A percentile compares a stretch with the other conserved stretches of the same genome.
Evolutionary conservation across 352 stramenopile species (phyloP).

Genomic region (Blastocystis sp.): DNA sequence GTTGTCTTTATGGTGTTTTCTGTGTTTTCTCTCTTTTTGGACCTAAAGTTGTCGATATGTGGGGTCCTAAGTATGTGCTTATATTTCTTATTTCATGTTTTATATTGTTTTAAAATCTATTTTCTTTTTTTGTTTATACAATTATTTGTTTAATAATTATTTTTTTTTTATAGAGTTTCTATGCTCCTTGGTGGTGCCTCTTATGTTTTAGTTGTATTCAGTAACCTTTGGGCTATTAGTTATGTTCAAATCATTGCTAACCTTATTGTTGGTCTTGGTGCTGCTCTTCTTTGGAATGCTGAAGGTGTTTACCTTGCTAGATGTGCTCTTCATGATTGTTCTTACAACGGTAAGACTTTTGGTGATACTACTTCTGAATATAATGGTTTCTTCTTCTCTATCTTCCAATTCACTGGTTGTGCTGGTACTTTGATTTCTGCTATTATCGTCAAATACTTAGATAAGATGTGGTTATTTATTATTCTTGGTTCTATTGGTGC

Average conservation of each 20-base stretch:
- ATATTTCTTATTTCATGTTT: slow-evolving; percentile 3
- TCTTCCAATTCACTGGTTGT: slow-evolving; percentile 40
- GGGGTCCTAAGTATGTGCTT: slow-evolving; percentile 21
- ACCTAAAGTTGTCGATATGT: slow-evolving; percentile 19
- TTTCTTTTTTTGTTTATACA: background rate
- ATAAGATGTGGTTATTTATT: slow-evolving; percentile 29
- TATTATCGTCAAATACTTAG: slow-evolving; percentile 13
- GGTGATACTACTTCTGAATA: slow-evolving; percentile 25
- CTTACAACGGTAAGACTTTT: slow-evolving; percentile 8
- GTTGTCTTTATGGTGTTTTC: slow-evolving; percentile 36
- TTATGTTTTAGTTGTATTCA: slow-evolving; percentile 25
- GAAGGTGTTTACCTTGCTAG: slow-evolving; percentile 36
- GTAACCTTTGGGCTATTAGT: slow-evolving; percentile 5
- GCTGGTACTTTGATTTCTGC: slow-evolving; percentile 24
- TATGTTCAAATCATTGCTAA: slow-evolving; percentile 17
- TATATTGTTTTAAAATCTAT: background rate
- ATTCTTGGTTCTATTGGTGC: slow-evolving; percentile 13
- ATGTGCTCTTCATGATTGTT: slow-evolving; percentile 22
- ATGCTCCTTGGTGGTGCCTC: slow-evolving; percentile 38
- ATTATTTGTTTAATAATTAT: too few relatives aligned
- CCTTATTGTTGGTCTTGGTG: slow-evolving; percentile 35
- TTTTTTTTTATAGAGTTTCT: slow-evolving; percentile 4
- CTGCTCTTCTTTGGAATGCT: slow-evolving; percentile 36
- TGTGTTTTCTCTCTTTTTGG: slow-evolving; percentile 26
- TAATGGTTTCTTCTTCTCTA: slow-evolving; percentile 39